Evolutionary conservation across 768 basidiomycete genomes (phyloP).

Genomic region (Lactifluus pinguis): DNA sequence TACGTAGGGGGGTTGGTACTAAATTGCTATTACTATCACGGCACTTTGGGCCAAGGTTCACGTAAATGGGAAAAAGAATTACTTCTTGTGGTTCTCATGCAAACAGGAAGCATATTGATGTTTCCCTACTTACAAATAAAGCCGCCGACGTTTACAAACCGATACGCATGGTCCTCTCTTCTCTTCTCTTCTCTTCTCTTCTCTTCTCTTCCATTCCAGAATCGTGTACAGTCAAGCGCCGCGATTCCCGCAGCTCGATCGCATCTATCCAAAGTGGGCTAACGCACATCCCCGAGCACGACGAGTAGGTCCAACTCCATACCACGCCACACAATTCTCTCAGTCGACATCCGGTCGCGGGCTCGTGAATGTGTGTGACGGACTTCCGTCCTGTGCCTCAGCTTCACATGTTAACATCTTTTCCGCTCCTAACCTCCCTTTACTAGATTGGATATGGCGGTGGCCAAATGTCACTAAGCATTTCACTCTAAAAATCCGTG

Average conservation of each 20-base stretch:
- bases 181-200: too few relatives aligned
- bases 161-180: not conserved
- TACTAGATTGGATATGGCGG: conserved; percentile 37
- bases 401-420: not conserved
- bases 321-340: conserved; percentile 20
- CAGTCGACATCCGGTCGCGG: conserved; percentile 12
- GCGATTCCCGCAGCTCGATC: not conserved
- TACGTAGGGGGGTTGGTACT: too few relatives aligned
- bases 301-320: not conserved
- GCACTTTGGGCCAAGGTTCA: too few relatives aligned
- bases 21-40: too few relatives aligned
- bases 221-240: conserved; percentile 45
- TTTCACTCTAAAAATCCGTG: not conserved
- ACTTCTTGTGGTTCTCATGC: too few relatives aligned
- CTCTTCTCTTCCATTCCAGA: conserved; percentile 25
- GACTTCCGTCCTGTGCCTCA: conserved; percentile 34
- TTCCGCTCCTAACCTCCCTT: not conserved
- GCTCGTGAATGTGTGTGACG: conserved; percentile 36
- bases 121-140: too few relatives aligned
- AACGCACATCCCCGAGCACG: conserved; percentile 14
- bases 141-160: too few relatives aligned
- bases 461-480: conserved; percentile 37
- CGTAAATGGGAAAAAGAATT: too few relatives aligned
- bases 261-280: conserved; percentile 56
- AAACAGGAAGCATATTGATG: too few relatives aligned